Evolutionary conservation across 441 rosid species (phyloP).

Genomic region (Croton laevigatus): DNA sequence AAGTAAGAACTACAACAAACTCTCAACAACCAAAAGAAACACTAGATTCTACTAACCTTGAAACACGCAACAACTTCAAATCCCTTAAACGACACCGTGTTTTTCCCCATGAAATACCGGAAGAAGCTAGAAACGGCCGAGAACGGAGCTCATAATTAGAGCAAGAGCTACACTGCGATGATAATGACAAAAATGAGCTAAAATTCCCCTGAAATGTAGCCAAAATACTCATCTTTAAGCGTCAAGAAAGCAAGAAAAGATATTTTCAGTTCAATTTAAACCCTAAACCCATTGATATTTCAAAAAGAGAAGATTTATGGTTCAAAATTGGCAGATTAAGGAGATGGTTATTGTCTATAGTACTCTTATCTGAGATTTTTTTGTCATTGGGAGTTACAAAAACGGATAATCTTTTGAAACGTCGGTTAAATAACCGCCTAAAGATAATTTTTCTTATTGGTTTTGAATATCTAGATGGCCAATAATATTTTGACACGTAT

Average conservation of each 20-base stretch:
- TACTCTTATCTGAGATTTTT: not conserved
- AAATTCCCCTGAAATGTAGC: constrained; percentile 51
- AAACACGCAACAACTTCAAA: constrained; percentile 27
- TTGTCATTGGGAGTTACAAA: not conserved
- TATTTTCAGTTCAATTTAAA: constrained; percentile 22
- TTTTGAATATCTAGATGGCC: not conserved
- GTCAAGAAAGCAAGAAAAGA: not conserved
- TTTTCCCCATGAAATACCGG: constrained; percentile 28
- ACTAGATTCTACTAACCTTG: constrained; percentile 37
- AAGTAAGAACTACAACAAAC: not conserved
- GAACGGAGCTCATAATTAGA: constrained; percentile 22
- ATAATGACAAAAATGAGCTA: constrained; percentile 24
- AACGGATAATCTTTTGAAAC: constrained; percentile 26
- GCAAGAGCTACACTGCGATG: constrained; percentile 45
- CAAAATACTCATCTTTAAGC: constrained; percentile 48
- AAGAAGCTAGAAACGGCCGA: constrained; percentile 30
- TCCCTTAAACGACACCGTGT: constrained; percentile 22
- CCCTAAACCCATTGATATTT: constrained; percentile 30
- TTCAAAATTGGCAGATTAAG: not conserved
- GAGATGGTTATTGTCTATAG: not conserved
- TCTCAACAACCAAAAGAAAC: not conserved
- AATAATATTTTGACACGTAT: constrained; percentile 21
- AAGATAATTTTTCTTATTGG: constrained; percentile 10
- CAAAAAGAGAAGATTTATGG: not conserved
- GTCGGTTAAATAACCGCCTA: constrained; percentile 20